Percentiles rank a stretch among this genome's conserved stretches.
These are phyloP conservation scores for Talaromyces sp. DNA, from an alignment of 2,329 filamentous ascomycete genomes.

Conservation along the genomic window DNA sequence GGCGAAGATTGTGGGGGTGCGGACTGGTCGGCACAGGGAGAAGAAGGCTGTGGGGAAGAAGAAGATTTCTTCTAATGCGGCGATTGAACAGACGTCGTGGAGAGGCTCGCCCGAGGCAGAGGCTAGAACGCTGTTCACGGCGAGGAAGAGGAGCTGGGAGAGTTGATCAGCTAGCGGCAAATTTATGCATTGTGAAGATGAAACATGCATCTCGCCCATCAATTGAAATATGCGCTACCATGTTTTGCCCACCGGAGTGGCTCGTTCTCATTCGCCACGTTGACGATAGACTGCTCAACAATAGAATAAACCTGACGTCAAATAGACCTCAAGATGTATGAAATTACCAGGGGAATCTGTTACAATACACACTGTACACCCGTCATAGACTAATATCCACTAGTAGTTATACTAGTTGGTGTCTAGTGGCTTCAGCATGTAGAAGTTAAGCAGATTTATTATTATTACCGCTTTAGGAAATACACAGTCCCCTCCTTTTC, in stretches of 20 bases:
- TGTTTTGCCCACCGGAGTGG: neutral
- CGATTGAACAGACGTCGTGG: neutral
- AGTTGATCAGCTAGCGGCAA: neutral
- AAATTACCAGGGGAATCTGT: neutral
- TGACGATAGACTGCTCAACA: neutral
- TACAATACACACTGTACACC: neutral
- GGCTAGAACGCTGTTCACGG: constrained; percentile 29
- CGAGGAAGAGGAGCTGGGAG: constrained; percentile 29
- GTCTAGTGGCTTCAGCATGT: too few relatives aligned
- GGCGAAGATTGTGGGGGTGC: constrained; percentile 11
- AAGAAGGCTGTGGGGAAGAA: neutral
- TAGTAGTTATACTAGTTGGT: too few relatives aligned
- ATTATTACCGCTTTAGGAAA: neutral
- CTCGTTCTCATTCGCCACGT: neutral
- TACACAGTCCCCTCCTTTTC: neutral
- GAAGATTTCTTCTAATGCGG: constrained; percentile 18
- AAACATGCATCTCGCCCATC: neutral
- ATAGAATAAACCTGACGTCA: neutral
- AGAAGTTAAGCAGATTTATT: neutral
- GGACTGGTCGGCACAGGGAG: neutral
- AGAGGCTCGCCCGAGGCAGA: constrained; percentile 16
- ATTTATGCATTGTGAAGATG: neutral
- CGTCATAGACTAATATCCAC: neutral
- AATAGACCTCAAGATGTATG: neutral
- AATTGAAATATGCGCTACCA: neutral